Evolutionary conservation across 2,329 filamentous ascomycete genomes (phyloP).

Genomic region (Talaromyces marneffei): DNA sequence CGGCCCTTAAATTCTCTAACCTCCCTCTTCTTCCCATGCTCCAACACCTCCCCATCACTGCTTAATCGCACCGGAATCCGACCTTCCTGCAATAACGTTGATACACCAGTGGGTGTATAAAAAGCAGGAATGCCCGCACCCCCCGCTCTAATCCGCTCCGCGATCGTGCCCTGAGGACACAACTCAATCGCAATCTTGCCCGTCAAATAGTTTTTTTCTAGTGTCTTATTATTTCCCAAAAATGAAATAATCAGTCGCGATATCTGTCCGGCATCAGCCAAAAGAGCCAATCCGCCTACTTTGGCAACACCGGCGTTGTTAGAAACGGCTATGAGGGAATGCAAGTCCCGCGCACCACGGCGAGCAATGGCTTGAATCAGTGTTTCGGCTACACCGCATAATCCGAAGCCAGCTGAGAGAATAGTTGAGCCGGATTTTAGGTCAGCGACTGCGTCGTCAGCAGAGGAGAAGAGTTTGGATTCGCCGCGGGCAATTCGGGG

Average conservation of each 20-base stretch:
- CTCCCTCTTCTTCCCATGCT: slow-evolving; percentile 57
- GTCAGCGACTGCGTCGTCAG: slow-evolving; percentile 66
- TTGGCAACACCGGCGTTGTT: slow-evolving; percentile 90
- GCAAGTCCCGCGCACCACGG: slow-evolving; percentile 62
- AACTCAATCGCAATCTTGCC: slow-evolving; percentile 86
- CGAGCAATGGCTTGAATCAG: slow-evolving; percentile 61
- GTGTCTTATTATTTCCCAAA: slow-evolving; percentile 90
- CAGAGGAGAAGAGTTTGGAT: slow-evolving; percentile 32
- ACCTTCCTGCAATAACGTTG: slow-evolving; percentile 66
- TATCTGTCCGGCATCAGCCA: slow-evolving; percentile 77
- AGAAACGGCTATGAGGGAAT: slow-evolving; percentile 76
- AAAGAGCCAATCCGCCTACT: slow-evolving; percentile 66
- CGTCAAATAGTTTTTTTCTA: slow-evolving; percentile 82
- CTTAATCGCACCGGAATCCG: slow-evolving; percentile 79
- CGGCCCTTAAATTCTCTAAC: slow-evolving; percentile 89
- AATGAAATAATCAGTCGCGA: slow-evolving; percentile 90
- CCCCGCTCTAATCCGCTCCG: slow-evolving; percentile 85
- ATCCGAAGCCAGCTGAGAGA: slow-evolving; percentile 75
- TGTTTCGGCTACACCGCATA: slow-evolving; percentile 76
- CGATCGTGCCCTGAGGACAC: slow-evolving; percentile 85
- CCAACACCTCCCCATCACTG: slow-evolving; percentile 64
- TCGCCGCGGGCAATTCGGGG: slow-evolving; percentile 11
- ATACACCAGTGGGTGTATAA: slow-evolving; percentile 71
- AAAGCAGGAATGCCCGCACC: slow-evolving; percentile 89
- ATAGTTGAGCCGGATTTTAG: slow-evolving; percentile 70